Base-by-base conservation (phyloP, 805 yeast genomes). In the Myxozyma nipponensis region DNA sequence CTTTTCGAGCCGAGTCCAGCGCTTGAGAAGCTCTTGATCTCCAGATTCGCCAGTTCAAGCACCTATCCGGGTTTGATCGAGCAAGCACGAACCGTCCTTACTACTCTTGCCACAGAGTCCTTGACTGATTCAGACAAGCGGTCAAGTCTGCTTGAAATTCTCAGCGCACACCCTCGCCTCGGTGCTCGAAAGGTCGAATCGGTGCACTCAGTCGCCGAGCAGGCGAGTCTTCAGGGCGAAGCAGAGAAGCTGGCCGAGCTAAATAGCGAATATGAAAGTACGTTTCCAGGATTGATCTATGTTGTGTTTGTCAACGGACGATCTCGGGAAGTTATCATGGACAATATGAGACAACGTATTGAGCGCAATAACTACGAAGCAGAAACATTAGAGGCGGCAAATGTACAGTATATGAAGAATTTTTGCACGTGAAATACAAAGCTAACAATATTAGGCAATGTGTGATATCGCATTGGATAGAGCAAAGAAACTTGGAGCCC, bases 221-320 rank as follows among this genome's bases (percentile, higher is more conserved):
- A 89, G 65, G 77, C 75, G 51, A 78, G 83, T 10, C 72, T 89
- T 35, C 72, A 72, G 49, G 71, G 74, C 0, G 73, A 72, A 3
- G 63, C 75, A 7, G 76, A 72, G 25, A 73, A 76, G 49, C 81
- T 82, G 54, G 75, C 81, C 1, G 63, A 62, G 25, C 71, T 70
- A 58, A 73, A 90, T 46, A 66, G 67, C 1, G 64, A 71, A 13
- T 89, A 89, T 66, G 96, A 88, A 64, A 58, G 61, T 23, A 68
- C 64, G 36, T 83, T 81, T 58, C 84, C 83, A 9, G 85, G 96
- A 2, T 75, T 90, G 47, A 72, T 89, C 40, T 89, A 86, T 64
- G 96, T 89, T 9, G 88, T 86, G 5, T 89, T 90, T 67, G 97
- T 89, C 15, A 86, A 87, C 67, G 96, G 95, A 1, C 72, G 96